Conservation (phyloP, 495 filamentous ascomycete species). For the Parachaetomium inaequale region DNA sequence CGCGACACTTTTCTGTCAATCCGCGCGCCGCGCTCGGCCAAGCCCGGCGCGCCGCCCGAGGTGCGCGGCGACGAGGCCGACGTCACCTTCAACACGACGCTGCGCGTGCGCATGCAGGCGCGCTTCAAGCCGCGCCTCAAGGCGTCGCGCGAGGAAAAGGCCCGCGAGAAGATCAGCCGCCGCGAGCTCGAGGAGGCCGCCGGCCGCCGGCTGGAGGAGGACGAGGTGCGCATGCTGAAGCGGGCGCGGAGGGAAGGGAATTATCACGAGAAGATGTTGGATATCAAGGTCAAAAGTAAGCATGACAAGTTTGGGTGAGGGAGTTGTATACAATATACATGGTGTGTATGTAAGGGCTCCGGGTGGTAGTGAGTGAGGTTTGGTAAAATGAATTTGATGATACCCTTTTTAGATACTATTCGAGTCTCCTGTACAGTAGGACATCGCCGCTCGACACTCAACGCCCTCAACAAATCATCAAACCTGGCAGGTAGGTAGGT, state of each 20-base stretch:
- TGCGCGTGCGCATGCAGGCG: slow-evolving; percentile 90
- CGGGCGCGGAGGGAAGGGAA: slow-evolving; percentile 79
- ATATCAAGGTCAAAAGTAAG: slow-evolving; percentile 90
- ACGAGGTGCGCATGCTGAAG: slow-evolving; percentile 80
- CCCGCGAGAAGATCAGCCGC: slow-evolving; percentile 75
- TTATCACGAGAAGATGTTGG: slow-evolving; percentile 83
- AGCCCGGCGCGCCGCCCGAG: slow-evolving; percentile 49
- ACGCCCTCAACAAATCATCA: not conserved
- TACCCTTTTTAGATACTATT: not conserved
- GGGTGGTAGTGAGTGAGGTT: not conserved
- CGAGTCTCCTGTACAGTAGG: too few relatives aligned
- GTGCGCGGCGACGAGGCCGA: slow-evolving; percentile 75
- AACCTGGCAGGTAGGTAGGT: too few relatives aligned
- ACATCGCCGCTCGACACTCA: not conserved
- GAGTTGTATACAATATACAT: not conserved
- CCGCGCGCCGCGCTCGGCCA: slow-evolving; percentile 41
- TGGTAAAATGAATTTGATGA: not conserved
- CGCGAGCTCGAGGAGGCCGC: slow-evolving; percentile 83
- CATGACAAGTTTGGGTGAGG: slow-evolving; percentile 79
- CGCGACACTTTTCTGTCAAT: slow-evolving; percentile 59
- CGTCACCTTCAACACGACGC: slow-evolving; percentile 68
- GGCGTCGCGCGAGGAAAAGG: slow-evolving; percentile 73
- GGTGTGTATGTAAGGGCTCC: not conserved
- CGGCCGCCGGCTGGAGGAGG: slow-evolving; percentile 71
- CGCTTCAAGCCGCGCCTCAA: slow-evolving; percentile 79